A percentile compares a stretch with the other conserved stretches of the same genome.
phyloP scores from a whole-genome alignment of 164 flowering plant genomes.

The Vitis vinifera region ASM3070453v1 NC_081821.1:8783501-8784000 shows the following conservation, averaged over 20 bases:
- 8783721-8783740: slow-evolving; percentile 81
- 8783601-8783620: slow-evolving; percentile 78
- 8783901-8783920: slow-evolving; percentile 33
- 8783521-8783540: neutral
- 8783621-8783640: slow-evolving; percentile 67
- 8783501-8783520: too few species aligned
- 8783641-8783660: slow-evolving; percentile 50
- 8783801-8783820: neutral
- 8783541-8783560: neutral
- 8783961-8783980: slow-evolving; percentile 31
- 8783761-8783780: neutral
- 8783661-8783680: slow-evolving; percentile 77
- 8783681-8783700: slow-evolving; percentile 73
- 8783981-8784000: slow-evolving; percentile 75
- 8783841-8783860: slow-evolving; percentile 70
- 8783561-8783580: neutral
- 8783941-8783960: slow-evolving; percentile 18
- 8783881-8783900: slow-evolving; percentile 49
- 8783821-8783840: slow-evolving; percentile 37
- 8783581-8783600: slow-evolving; percentile 47
- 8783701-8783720: slow-evolving; percentile 73
- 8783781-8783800: neutral
- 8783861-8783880: slow-evolving; percentile 80
- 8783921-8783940: slow-evolving; percentile 30
- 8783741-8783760: slow-evolving; percentile 21